Evolutionary conservation across 257 asterid genomes (phyloP).

Genomic region (Leonotis leonurus): DNA sequence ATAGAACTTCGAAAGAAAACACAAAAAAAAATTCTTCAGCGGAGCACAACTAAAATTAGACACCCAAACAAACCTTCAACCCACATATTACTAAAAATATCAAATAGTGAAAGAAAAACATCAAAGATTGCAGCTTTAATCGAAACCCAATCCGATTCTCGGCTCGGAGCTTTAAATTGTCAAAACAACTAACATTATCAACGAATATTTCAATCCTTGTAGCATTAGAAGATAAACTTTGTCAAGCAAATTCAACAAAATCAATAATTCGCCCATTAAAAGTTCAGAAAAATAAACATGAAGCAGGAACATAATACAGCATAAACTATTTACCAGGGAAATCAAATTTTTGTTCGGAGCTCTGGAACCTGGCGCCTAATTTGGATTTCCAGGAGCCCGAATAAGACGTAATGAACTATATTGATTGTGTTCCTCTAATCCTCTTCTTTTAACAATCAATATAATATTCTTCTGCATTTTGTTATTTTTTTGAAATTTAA

Average conservation of each 20-base stretch:
- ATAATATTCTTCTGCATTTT: too few relatives aligned
- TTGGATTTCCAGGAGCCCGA: slow-evolving; percentile 7
- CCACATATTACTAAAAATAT: background rate
- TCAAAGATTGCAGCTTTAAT: background rate
- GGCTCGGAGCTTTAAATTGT: background rate
- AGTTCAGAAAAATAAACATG: background rate
- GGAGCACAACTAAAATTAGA: background rate
- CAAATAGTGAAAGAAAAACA: background rate
- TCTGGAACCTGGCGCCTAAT: slow-evolving; percentile 15
- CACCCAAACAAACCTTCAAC: background rate
- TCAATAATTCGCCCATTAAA: background rate
- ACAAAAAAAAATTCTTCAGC: background rate
- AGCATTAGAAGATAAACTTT: slow-evolving; percentile 5
- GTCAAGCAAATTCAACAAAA: background rate
- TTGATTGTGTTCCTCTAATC: slow-evolving; percentile 8
- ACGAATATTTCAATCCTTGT: background rate
- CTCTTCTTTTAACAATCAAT: background rate
- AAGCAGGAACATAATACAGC: background rate
- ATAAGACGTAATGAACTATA: background rate
- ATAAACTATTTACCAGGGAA: slow-evolving; percentile 18
- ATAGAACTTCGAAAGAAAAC: background rate
- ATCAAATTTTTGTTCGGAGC: background rate
- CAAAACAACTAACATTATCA: background rate
- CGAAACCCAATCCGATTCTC: background rate
- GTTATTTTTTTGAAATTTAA: too few relatives aligned